phyloP scores from a whole-genome alignment of 2,329 filamentous ascomycete genomes.

The Sporothrix pseudoabietina region DNA sequence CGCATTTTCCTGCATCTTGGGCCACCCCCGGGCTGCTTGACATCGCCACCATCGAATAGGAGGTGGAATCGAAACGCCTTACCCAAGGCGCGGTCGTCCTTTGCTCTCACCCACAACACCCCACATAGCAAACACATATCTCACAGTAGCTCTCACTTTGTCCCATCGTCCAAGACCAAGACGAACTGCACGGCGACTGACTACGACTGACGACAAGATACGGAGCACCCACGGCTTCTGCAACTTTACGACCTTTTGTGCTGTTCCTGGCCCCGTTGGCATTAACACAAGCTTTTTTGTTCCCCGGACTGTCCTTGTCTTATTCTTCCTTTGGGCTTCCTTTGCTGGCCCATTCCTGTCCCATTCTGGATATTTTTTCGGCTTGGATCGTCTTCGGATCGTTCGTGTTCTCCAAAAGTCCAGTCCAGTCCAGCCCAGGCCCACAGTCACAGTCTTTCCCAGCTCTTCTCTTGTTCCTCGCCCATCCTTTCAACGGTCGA shows the following conservation, averaged over 20 bases:
- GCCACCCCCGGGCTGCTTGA: constrained; percentile 4
- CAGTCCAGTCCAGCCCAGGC: neutral
- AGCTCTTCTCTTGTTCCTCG: neutral
- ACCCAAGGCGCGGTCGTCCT: neutral
- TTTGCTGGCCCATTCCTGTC: neutral
- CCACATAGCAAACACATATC: neutral
- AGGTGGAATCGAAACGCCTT: constrained; percentile 8
- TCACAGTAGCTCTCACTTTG: neutral
- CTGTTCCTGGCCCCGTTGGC: neutral
- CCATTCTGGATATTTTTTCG: neutral
- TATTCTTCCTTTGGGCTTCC: neutral
- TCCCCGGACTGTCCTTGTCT: constrained; percentile 1
- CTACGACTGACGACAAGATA: neutral
- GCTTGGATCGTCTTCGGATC: constrained; percentile 9
- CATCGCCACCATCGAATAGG: constrained; percentile 28
- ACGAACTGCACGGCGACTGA: neutral
- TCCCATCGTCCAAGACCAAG: neutral
- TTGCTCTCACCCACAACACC: neutral
- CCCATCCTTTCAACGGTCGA: constrained; percentile 18
- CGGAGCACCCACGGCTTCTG: neutral
- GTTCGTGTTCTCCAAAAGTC: constrained; percentile 7
- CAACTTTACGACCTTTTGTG: neutral
- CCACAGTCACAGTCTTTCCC: neutral
- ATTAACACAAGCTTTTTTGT: constrained; percentile 20
- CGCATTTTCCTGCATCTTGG: constrained; percentile 26